phyloP scores from a whole-genome alignment of 768 basidiomycete species.

The Pleurotus eryngii region DNA sequence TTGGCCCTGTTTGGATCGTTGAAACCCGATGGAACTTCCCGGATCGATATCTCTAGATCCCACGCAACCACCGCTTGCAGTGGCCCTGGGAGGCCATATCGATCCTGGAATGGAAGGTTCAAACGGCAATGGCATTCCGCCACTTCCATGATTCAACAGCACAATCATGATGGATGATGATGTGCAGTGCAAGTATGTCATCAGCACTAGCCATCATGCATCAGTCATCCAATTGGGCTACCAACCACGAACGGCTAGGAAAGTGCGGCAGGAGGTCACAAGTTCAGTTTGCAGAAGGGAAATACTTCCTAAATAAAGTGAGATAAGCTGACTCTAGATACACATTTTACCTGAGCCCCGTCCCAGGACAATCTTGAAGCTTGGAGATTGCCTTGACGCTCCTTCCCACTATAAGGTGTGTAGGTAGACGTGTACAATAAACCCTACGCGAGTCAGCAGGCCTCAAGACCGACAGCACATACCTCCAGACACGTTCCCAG shows the following conservation, averaged over 20 bases:
- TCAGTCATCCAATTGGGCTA: not conserved
- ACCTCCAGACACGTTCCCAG: not conserved
- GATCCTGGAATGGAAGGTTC: not conserved
- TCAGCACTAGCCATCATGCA: not conserved
- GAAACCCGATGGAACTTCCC: slow-evolving; percentile 9
- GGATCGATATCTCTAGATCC: slow-evolving; percentile 5
- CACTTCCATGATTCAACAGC: no score
- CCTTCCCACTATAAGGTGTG: not conserved
- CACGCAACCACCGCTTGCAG: slow-evolving; percentile 7
- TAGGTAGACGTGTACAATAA: no score
- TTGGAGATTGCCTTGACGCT: not conserved
- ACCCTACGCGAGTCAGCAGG: not conserved
- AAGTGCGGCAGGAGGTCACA: no score
- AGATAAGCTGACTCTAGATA: slow-evolving; percentile 1
- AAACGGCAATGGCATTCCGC: not conserved
- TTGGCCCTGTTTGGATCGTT: not conserved
- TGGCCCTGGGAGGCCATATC: not conserved
- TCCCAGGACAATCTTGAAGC: no score
- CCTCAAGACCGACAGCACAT: not conserved
- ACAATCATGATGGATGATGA: no score
- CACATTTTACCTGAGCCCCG: not conserved
- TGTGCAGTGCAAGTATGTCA: no score
- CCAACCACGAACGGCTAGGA: no score
- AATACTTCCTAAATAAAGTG: no score
- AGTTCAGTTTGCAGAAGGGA: no score